These are phyloP conservation scores for Xylaria digitata DNA, from an alignment of 2,329 filamentous ascomycete species.

Conservation along the genomic window DNA sequence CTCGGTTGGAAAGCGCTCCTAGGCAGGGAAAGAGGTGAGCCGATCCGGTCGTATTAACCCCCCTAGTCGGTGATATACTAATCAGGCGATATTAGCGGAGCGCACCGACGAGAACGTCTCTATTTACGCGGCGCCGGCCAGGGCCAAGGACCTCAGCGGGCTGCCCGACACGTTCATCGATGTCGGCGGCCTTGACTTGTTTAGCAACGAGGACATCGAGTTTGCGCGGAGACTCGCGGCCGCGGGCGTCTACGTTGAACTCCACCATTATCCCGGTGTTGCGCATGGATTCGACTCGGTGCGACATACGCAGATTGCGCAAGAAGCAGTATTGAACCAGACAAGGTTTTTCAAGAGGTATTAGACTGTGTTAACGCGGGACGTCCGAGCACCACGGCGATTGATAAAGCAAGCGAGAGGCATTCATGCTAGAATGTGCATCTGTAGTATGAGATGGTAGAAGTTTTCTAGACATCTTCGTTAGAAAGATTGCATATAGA, in stretches of 20 bases:
- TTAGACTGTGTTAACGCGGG: slow-evolving; percentile 9
- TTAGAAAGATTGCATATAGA: not conserved
- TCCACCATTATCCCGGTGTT: slow-evolving; percentile 47
- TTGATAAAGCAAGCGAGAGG: too few relatives aligned
- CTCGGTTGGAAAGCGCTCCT: slow-evolving; percentile 39
- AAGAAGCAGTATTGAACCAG: slow-evolving; percentile 11
- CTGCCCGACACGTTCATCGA: slow-evolving; percentile 47
- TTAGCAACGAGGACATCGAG: slow-evolving; percentile 42
- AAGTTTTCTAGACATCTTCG: not conserved
- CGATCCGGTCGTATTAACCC: not conserved
- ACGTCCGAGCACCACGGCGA: too few relatives aligned
- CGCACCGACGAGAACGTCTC: slow-evolving; percentile 39
- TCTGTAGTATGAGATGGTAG: not conserved
- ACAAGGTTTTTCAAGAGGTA: slow-evolving; percentile 31
- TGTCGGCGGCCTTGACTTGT: slow-evolving; percentile 45
- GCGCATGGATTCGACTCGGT: slow-evolving; percentile 36
- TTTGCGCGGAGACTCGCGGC: slow-evolving; percentile 42
- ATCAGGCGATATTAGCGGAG: slow-evolving; percentile 21
- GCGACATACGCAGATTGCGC: slow-evolving; percentile 8
- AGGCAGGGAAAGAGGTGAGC: slow-evolving; percentile 36
- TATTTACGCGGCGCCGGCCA: slow-evolving; percentile 35
- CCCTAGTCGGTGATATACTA: not conserved
- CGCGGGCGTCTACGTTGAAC: slow-evolving; percentile 44
- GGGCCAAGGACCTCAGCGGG: slow-evolving; percentile 43
- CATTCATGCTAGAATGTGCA: too few relatives aligned